A percentile compares a stretch with the other conserved stretches of the same genome.
phyloP scores from a whole-genome alignment of 192 early-diverging fungal species.

The Gryganskiella cystojenkinii region DNA sequence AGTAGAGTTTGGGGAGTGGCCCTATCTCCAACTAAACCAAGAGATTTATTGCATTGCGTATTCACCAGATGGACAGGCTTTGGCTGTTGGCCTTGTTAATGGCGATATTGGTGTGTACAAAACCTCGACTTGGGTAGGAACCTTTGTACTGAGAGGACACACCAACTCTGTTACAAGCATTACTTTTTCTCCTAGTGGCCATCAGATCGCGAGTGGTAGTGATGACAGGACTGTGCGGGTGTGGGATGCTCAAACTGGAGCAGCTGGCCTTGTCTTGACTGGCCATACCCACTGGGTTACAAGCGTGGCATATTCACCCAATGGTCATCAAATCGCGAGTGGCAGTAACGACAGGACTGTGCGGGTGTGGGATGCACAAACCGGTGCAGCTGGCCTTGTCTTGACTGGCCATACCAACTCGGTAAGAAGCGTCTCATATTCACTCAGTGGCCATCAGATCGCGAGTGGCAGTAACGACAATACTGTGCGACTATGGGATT shows the following conservation, averaged over 20 bases:
- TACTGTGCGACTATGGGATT: constrained; percentile 70
- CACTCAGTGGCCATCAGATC: constrained; percentile 64
- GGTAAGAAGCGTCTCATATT: constrained; percentile 74
- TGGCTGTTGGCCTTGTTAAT: not conserved
- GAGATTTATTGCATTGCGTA: not conserved
- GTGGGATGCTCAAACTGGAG: constrained; percentile 19
- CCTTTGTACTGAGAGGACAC: not conserved
- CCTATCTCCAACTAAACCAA: not conserved
- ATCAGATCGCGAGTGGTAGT: constrained; percentile 3
- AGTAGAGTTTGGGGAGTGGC: too few species aligned
- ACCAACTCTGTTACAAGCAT: not conserved
- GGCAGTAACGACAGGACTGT: not conserved
- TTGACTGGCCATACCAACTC: constrained; percentile 11
- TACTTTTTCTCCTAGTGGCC: not conserved
- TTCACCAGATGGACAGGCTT: constrained; percentile 11
- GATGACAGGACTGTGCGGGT: constrained; percentile 6
- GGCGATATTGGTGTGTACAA: not conserved
- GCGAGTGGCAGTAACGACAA: constrained; percentile 74
- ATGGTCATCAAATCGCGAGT: not conserved
- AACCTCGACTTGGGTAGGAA: not conserved
- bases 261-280: too few species aligned
- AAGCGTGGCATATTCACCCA: not conserved
- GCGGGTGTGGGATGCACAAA: not conserved
- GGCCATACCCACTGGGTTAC: not conserved
- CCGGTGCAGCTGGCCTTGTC: constrained; percentile 1